Conservation (phyloP, 129 eudicot species). For the Glebionis coronaria region DNA sequence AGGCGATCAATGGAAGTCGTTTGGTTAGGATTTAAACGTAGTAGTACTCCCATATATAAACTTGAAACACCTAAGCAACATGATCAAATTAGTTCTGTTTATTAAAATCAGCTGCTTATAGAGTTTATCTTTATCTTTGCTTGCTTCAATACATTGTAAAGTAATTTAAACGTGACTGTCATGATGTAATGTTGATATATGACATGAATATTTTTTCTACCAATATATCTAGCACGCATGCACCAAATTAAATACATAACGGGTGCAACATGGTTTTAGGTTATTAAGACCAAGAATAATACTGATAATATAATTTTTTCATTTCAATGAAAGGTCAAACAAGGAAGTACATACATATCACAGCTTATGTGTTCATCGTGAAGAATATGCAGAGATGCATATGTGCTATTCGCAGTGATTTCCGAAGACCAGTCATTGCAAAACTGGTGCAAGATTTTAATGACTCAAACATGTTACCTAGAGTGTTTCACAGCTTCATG, state of each 20-base stretch:
- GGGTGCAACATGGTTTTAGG: background rate
- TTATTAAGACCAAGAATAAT: conserved; percentile 13
- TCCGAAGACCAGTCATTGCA: conserved; percentile 42
- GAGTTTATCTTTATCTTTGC: background rate
- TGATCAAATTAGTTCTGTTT: conserved; percentile 11
- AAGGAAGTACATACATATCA: conserved; percentile 69
- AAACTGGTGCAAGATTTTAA: conserved; percentile 35
- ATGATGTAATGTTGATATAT: conserved; percentile 10
- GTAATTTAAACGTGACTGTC: background rate
- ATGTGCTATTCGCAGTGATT: conserved; percentile 69
- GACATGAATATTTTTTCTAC: background rate
- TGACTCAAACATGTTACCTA: conserved; percentile 48
- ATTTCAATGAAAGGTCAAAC: conserved; percentile 61
- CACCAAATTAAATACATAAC: background rate
- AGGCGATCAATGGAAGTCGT: no score
- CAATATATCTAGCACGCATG: background rate
- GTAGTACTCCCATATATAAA: no score
- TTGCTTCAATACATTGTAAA: background rate
- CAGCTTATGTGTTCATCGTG: conserved; percentile 89
- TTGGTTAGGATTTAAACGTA: no score
- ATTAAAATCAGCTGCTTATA: background rate
- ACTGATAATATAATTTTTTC: conserved; percentile 16
- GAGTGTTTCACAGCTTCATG: conserved; percentile 67
- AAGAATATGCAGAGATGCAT: conserved; percentile 96
- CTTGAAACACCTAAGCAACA: no score